Evolutionary conservation across 2,329 filamentous ascomycete species (phyloP).

Genomic region (Spiromastix sp.): DNA sequence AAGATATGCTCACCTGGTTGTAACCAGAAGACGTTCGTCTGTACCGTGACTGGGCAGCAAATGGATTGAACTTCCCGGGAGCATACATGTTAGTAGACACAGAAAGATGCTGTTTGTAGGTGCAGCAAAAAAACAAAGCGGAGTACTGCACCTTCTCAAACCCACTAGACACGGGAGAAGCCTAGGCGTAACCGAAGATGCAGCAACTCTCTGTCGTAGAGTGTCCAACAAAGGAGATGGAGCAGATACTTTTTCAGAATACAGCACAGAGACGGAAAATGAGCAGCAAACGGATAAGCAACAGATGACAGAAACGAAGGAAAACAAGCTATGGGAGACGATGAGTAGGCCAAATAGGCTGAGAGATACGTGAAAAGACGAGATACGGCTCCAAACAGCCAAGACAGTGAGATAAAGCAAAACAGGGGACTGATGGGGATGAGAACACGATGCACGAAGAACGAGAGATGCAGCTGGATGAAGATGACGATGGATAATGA

Average conservation of each 20-base stretch:
- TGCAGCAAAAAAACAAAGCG: background rate
- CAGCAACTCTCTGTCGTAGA: slow-evolving; percentile 5
- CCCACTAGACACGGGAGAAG: slow-evolving; percentile 6
- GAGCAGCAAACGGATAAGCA: slow-evolving; percentile 46
- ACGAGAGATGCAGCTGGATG: too few species aligned
- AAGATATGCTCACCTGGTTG: slow-evolving; percentile 1
- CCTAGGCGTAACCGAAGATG: slow-evolving; percentile 3
- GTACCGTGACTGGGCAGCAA: slow-evolving; percentile 4
- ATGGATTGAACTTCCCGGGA: slow-evolving; percentile 8
- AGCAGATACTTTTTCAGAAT: slow-evolving; percentile 21
- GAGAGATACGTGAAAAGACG: background rate
- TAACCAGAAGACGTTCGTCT: background rate
- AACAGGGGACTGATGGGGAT: slow-evolving; percentile 15
- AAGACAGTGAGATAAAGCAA: slow-evolving; percentile 14
- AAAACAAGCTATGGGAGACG: slow-evolving; percentile 39
- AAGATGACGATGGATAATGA: slow-evolving; percentile 12
- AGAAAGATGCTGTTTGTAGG: background rate
- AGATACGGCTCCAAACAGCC: too few species aligned
- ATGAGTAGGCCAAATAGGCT: slow-evolving; percentile 11
- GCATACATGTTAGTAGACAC: slow-evolving; percentile 8
- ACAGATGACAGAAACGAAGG: slow-evolving; percentile 51
- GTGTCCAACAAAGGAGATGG: slow-evolving; percentile 12
- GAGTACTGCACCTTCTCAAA: slow-evolving; percentile 4
- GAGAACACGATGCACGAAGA: too few species aligned
- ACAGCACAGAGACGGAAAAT: slow-evolving; percentile 19